Evolutionary conservation across 1,284 basidiomycete species (phyloP), one percentile per base, ranked within the genome.

Genomic region (Trametes pubescens): DNA sequence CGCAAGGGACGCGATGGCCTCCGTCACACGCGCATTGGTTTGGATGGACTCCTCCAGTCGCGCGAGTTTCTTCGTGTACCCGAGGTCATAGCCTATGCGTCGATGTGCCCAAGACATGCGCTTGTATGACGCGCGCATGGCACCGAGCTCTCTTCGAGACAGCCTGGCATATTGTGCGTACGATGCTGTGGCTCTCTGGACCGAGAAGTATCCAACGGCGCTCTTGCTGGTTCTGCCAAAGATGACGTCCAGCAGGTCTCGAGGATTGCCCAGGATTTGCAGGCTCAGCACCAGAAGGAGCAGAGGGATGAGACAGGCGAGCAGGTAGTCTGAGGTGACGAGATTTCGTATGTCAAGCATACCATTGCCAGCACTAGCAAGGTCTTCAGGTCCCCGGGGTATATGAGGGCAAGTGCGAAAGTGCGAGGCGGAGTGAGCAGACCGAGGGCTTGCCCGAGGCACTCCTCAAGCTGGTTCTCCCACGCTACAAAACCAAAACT

Each of bases 41-140:
- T 75, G 73, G 21, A 81, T 84, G 4, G 80, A 78, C 37, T 83
- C 76, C 58, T 79, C 78, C 0, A 86, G 76, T 13, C 65, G 73
- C 22, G 81, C 77, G 14, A 89, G 76, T 70, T 88, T 88, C 21
- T 70, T 72, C 5, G 80, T 74, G 71, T 89, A 90, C 0, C 84
- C 85, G 38, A 89, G 77, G 22, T 78, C 78, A 69, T 80, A 80
- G 1, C 82, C 86, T 4, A 87, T 70, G 18, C 81, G 79, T 68
- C 82, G 85, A 68, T 74, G 73, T 1, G 63, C 63, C 47, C 73
- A 67, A 4, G 66, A 65, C 53, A 76, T 67, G 43, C 64, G 64
- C 6, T 37, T 61, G 62, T 76, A 76, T 11, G 75, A 73, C 24
- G 43, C 52, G 34, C 68, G 69, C 74, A 75, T 76, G 13, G 65